These are phyloP conservation scores for Moniliophthora roreri DNA, from an alignment of 1,284 basidiomycete genomes.

Conservation along the genomic window DNA sequence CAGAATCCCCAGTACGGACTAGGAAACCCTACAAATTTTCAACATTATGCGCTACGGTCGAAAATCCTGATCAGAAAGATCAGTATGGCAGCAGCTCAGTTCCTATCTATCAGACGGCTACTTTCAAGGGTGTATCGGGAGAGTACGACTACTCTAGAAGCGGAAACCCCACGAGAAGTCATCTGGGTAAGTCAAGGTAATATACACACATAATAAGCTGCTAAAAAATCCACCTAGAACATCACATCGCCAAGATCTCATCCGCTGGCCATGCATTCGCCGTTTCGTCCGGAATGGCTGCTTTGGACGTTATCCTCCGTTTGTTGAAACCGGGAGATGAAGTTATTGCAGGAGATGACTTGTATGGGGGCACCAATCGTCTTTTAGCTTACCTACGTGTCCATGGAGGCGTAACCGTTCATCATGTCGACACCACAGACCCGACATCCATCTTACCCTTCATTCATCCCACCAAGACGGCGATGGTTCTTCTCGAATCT, in stretches of 20 bases:
- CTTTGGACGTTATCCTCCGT: conserved; percentile 93
- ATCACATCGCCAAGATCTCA: conserved; percentile 94
- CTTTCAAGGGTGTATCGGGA: conserved; percentile 94
- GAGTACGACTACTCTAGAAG: conserved; percentile 94
- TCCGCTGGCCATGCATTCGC: conserved; percentile 86
- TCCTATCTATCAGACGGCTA: conserved; percentile 97
- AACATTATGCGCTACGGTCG: conserved; percentile 90
- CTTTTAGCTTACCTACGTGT: conserved; percentile 89
- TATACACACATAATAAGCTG: not conserved
- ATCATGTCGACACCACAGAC: conserved; percentile 93
- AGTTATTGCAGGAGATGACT: conserved; percentile 94
- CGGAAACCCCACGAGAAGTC: conserved; percentile 95
- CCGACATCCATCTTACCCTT: conserved; percentile 63
- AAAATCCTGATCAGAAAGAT: conserved; percentile 86
- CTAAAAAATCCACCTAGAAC: conserved; percentile 52
- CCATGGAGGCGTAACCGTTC: conserved; percentile 87
- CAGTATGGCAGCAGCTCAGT: conserved; percentile 94
- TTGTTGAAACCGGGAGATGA: conserved; percentile 93
- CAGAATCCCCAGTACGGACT: conserved; percentile 65
- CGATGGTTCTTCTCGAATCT: conserved; percentile 95
- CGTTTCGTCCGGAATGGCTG: conserved; percentile 97
- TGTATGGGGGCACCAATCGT: conserved; percentile 98
- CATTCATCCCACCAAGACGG: conserved; percentile 71
- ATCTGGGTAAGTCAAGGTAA: conserved; percentile 67
- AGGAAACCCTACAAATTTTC: conserved; percentile 79